Conservation (phyloP, 2,329 filamentous ascomycete species). For the Septoria petroselini region DNA sequence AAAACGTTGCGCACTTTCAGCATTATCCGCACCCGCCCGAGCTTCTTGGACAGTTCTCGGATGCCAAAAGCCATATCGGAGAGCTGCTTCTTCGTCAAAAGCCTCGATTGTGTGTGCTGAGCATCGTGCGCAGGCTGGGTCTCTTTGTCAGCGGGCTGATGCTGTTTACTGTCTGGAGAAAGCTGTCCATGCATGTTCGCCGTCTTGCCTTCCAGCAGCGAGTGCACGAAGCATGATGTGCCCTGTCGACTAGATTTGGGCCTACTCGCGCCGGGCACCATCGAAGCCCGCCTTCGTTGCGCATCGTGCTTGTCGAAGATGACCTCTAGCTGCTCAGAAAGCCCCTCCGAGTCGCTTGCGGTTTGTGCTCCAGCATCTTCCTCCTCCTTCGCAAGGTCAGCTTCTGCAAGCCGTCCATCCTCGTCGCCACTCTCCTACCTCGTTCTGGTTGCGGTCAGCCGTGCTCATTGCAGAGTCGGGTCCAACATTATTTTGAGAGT, state of each 20-base stretch:
- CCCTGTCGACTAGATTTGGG: conserved; percentile 39
- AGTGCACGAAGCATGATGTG: conserved; percentile 62
- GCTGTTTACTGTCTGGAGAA: conserved; percentile 16
- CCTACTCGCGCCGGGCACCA: conserved; percentile 35
- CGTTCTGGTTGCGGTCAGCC: conserved; percentile 11
- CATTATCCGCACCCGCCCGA: conserved; percentile 78
- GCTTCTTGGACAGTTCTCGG: conserved; percentile 78
- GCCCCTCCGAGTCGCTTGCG: conserved; percentile 33
- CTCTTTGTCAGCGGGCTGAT: conserved; percentile 44
- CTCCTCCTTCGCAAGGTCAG: conserved; percentile 17
- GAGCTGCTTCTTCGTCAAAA: conserved; percentile 90
- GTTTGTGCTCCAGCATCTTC: conserved; percentile 12
- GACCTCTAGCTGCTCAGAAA: conserved; percentile 47
- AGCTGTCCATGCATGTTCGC: conserved; percentile 32
- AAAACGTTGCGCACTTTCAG: conserved; percentile 81
- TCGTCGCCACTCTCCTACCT: conserved; percentile 9
- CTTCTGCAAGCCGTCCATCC: conserved; percentile 4
- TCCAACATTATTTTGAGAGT: neutral
- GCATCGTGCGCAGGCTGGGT: conserved; percentile 35
- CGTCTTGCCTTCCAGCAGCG: conserved; percentile 51
- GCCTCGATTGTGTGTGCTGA: conserved; percentile 58
- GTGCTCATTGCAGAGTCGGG: conserved; percentile 8
- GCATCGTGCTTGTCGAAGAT: conserved; percentile 53
- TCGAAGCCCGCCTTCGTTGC: conserved; percentile 60
- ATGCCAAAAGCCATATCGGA: conserved; percentile 98